Conservation (phyloP, 2,329 filamentous ascomycete species). For the Sporothrix pallida region DNA sequence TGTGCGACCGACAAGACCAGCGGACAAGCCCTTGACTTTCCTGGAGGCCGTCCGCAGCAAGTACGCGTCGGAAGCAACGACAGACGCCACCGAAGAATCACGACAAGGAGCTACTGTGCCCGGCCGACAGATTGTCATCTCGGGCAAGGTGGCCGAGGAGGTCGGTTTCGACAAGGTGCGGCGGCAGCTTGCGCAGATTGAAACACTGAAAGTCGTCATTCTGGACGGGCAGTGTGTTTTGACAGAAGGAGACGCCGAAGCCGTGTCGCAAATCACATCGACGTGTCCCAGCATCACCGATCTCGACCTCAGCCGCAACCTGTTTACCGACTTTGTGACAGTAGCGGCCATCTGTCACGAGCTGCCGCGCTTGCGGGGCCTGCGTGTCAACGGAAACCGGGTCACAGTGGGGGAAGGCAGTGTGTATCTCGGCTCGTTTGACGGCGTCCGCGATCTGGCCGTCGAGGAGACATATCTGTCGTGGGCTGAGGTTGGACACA, state of each 20-base stretch:
- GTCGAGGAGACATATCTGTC: constrained; percentile 70
- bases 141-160: constrained; percentile 85
- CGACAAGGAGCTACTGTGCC: not conserved
- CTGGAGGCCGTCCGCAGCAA: constrained; percentile 80
- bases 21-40: constrained; percentile 74
- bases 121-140: constrained; percentile 65
- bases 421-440: constrained; percentile 52
- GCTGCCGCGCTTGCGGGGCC: constrained; percentile 66
- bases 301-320: constrained; percentile 83
- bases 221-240: constrained; percentile 76
- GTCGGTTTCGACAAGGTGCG: constrained; percentile 94
- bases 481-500: constrained; percentile 67
- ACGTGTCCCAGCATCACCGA: constrained; percentile 73
- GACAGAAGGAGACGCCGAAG: constrained; percentile 43
- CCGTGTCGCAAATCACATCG: constrained; percentile 48
- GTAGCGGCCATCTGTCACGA: constrained; percentile 74
- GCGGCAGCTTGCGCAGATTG: constrained; percentile 75
- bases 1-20: constrained; percentile 74
- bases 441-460: constrained; percentile 63
- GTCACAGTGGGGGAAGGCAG: constrained; percentile 50
- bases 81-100: constrained; percentile 39
- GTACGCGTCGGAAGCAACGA: constrained; percentile 69
- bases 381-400: constrained; percentile 80
- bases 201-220: constrained; percentile 79
- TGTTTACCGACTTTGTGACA: constrained; percentile 71